These are phyloP conservation scores for Chloropicon primus DNA, from an alignment of 139 green algal genomes.

Conservation along the genomic window DNA sequence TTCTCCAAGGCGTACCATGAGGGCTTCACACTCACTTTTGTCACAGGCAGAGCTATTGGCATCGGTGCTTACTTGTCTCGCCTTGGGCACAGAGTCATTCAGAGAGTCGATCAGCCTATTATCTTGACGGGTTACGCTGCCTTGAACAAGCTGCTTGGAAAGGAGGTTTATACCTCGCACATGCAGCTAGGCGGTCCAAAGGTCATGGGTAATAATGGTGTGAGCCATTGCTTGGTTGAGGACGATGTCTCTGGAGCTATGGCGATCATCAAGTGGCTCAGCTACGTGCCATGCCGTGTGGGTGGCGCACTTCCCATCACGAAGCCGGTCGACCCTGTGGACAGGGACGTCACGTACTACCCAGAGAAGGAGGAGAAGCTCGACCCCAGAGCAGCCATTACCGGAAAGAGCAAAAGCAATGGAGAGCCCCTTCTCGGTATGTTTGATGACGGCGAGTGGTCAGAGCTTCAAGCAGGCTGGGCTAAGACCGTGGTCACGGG, in stretches of 20 bases:
- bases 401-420: slow-evolving; percentile 21
- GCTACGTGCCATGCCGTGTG: neutral
- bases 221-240: slow-evolving; percentile 80
- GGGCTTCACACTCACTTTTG: slow-evolving; percentile 86
- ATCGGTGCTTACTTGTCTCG: slow-evolving; percentile 96
- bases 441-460: slow-evolving; percentile 79
- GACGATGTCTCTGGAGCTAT: slow-evolving; percentile 71
- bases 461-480: slow-evolving; percentile 78
- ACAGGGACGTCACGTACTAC: slow-evolving; percentile 37
- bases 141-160: slow-evolving; percentile 95
- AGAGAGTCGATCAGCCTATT: slow-evolving; percentile 88
- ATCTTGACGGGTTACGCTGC: slow-evolving; percentile 95
- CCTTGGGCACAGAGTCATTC: slow-evolving; percentile 78
- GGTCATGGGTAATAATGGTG: slow-evolving; percentile 91
- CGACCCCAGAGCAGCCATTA: slow-evolving; percentile 62
- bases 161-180: slow-evolving; percentile 89
- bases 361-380: slow-evolving; percentile 53
- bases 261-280: slow-evolving; percentile 20
- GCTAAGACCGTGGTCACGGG: slow-evolving; percentile 84
- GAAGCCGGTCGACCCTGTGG: neutral
- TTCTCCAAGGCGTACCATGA: slow-evolving; percentile 52
- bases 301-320: neutral
- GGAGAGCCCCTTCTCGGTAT: slow-evolving; percentile 24
- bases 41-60: slow-evolving; percentile 83
- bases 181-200: slow-evolving; percentile 88